Conservation (phyloP, 2,329 filamentous ascomycete species). For the Colletotrichum gloeosporioides region DNA sequence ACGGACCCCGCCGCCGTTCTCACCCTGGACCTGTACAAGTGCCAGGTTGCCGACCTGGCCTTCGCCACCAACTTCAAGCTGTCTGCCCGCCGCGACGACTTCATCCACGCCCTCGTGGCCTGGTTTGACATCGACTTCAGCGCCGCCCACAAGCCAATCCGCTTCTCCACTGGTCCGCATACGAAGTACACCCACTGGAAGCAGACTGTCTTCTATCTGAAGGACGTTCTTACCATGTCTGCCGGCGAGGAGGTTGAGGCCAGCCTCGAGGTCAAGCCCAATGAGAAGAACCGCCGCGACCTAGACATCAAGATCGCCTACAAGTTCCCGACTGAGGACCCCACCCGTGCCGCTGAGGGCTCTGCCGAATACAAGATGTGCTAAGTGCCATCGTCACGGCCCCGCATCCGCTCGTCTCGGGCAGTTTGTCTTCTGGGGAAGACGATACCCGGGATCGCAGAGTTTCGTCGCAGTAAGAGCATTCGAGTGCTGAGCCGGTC, state of each 20-base stretch:
- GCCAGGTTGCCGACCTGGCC: slow-evolving; percentile 80
- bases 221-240: slow-evolving; percentile 91
- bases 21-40: slow-evolving; percentile 92
- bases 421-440: not conserved
- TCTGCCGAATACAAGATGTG: slow-evolving; percentile 82
- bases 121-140: slow-evolving; percentile 99
- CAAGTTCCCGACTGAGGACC: slow-evolving; percentile 77
- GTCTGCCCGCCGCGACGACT: slow-evolving; percentile 83
- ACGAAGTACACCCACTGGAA: slow-evolving; percentile 99
- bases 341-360: slow-evolving; percentile 71
- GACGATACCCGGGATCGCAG: not conserved
- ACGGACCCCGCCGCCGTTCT: slow-evolving; percentile 88
- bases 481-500: not conserved
- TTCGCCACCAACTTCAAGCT: slow-evolving; percentile 84
- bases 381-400: slow-evolving; percentile 37
- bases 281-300: slow-evolving; percentile 92
- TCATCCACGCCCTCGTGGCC: slow-evolving; percentile 92
- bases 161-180: slow-evolving; percentile 96
- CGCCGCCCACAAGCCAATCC: slow-evolving; percentile 96
- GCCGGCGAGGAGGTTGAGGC: slow-evolving; percentile 81
- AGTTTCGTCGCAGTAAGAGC: not conserved
- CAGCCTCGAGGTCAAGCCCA: slow-evolving; percentile 82
- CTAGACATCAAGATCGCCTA: slow-evolving; percentile 91
- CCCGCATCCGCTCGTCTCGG: not conserved
- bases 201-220: slow-evolving; percentile 98